Evolutionary conservation across 495 filamentous ascomycete genomes (phyloP), one percentile per base, ranked within the genome.

Genomic region (Venustampulla echinocandica): DNA sequence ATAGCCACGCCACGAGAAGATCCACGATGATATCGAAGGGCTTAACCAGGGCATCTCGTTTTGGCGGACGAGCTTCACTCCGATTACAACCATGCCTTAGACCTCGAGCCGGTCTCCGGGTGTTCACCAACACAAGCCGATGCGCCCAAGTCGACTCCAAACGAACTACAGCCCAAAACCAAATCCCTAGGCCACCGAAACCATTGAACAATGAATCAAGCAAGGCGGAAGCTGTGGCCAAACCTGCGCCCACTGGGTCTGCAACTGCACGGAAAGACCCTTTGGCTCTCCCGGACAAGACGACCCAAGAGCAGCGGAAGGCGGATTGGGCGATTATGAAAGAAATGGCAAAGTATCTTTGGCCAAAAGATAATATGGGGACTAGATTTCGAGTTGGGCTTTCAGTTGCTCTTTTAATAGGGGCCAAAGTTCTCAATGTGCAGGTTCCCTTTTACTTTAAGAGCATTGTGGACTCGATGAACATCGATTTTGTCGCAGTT

Each of bases 381-480:
- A 89, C 89, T 6, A 87, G 90, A 62, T 66, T 84, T 45, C 81
- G 92, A 53, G 92, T 98, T 25, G 77, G 83, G 21, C 68, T 90
- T 18, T 83, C 89, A 10, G 69, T 98, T 3, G 81, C 71, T 3
- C 66, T 98, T 43, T 73, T 98, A 11, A 69, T 98, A 17, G 89
- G 90, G 30, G 89, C 86, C 58, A 98, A 98, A 75, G 74, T 95
- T 45, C 72, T 97, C 54, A 98, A 96, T 64, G 93, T 98, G 5
- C 87, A 98, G 67, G 84, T 98, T 30, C 92, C 92, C 3, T 98
- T 98, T 65, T 98, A 95, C 69, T 97, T 98, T 70, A 95, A 96
- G 64, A 86, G 73, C 62, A 98, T 98, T 53, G 84, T 98, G 35
- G 92, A 98, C 61, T 81, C 82, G 17, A 93, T 98, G 87, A 98